Conservation (phyloP, 1,139 yeast genomes). For the Scheffersomyces lignicola region DNA sequence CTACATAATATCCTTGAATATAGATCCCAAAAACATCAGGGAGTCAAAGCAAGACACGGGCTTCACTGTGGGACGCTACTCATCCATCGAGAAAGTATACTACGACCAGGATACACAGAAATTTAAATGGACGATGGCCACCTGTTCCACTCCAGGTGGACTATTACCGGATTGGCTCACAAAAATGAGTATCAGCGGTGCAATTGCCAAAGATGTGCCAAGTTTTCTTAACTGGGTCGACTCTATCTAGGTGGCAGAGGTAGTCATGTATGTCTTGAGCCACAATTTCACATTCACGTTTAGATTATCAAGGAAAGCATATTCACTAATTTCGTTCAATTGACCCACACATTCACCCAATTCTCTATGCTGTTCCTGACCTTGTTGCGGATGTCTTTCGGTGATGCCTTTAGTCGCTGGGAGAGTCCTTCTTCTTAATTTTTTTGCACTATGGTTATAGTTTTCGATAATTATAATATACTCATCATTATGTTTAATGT, state of each 20-base stretch:
- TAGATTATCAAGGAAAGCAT: conserved; percentile 40
- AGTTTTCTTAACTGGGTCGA: conserved; percentile 52
- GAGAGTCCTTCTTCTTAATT: conserved; percentile 6
- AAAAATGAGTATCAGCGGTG: conserved; percentile 52
- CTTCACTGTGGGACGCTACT: conserved; percentile 46
- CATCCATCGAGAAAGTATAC: conserved; percentile 58
- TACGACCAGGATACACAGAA: conserved; percentile 34
- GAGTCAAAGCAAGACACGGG: conserved; percentile 18
- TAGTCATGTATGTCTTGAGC: conserved; percentile 31
- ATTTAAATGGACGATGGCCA: conserved; percentile 65
- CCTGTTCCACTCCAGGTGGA: conserved; percentile 68
- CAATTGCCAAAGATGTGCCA: conserved; percentile 69
- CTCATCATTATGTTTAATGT: conserved; percentile 29
- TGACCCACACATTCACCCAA: background rate
- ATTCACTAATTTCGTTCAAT: conserved; percentile 23
- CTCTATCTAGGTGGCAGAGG: conserved; percentile 1
- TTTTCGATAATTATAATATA: conserved; percentile 39
- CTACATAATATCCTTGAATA: conserved; percentile 54
- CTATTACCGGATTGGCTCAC: conserved; percentile 64
- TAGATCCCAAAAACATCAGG: conserved; percentile 16
- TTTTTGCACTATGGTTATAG: conserved; percentile 24
- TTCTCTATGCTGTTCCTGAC: no score
- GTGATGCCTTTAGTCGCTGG: no score
- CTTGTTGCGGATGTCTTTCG: no score
- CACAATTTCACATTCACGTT: conserved; percentile 47